A percentile compares a stretch with the other conserved stretches of the same genome.
Conservation (phyloP, 768 basidiomycete genomes). For the Mycena filopes region DNA sequence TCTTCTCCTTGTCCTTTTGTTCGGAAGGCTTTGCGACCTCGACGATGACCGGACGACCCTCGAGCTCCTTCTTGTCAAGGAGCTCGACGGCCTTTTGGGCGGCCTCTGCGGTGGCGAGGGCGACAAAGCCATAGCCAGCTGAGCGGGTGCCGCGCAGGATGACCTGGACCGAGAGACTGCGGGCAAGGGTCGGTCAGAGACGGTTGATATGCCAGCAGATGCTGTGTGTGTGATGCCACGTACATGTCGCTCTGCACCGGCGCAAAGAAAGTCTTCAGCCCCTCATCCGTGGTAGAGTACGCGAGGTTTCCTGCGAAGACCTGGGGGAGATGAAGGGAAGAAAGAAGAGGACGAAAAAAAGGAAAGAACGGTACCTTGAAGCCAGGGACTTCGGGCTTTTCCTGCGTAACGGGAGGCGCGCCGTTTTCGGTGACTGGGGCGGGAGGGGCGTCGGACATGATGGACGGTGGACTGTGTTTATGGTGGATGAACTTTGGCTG, state of each 20-base stretch:
- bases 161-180: conserved; percentile 84
- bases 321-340: conserved; percentile 50
- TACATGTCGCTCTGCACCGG: conserved; percentile 90
- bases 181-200: conserved; percentile 19
- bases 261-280: conserved; percentile 94
- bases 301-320: conserved; percentile 97
- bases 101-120: conserved; percentile 82
- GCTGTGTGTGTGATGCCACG: conserved; percentile 60
- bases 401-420: conserved; percentile 84
- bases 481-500: conserved; percentile 64
- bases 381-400: conserved; percentile 72
- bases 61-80: conserved; percentile 90
- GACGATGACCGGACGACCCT: conserved; percentile 88
- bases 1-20: conserved; percentile 86
- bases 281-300: conserved; percentile 93
- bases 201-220: conserved; percentile 44
- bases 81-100: conserved; percentile 86
- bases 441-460: conserved; percentile 93
- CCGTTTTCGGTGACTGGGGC: conserved; percentile 85
- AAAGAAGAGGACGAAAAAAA: conserved; percentile 36
- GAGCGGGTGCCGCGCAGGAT: conserved; percentile 88
- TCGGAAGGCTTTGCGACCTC: conserved; percentile 94
- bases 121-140: conserved; percentile 94
- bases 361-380: conserved; percentile 70
- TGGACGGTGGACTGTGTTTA: conserved; percentile 66